Base-by-base conservation (phyloP, 805 yeast genomes). In the Cyberlindnera misumaiensis region DNA sequence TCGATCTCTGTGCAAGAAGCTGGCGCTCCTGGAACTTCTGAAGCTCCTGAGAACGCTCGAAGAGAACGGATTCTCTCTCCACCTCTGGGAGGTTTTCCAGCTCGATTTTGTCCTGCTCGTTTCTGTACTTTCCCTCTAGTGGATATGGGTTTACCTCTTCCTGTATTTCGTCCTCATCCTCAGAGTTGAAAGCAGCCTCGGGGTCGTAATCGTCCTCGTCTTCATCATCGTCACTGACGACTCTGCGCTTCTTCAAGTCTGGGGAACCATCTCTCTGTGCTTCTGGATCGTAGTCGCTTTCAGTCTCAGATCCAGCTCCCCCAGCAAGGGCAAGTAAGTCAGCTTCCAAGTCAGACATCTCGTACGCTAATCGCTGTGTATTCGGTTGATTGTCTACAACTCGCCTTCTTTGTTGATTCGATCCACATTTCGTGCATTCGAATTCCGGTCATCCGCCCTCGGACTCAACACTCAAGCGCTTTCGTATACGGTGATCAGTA, bases 321-420 rank as follows among this genome's bases (percentile, higher is more conserved):
- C 94, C 97, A 36, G 98, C 98, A 53, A 93, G 75, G 15, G 96
- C 97, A 57, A 90, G 75, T 65, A 93, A 74, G 73, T 93, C 98
- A 60, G 90, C 97, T 59, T 89, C 97, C 56, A 87, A 76, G 58
- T 78, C 95, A 44, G 54, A 47, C 58, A 55, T 53, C 15, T 5
- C 31, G 24, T 18, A 5, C 26, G 18, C 29, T 27, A 5, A 12
- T 27, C 10, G 13, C 5, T 27, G 14, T 10, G 14, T 6, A 10
- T 6, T 5, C 11, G 11, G 6, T 10, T 27, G 8, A 6, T 20
- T 5, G 8, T 20, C 8, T 8, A 8, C 24, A 20, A 20, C 24
- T 6, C 24, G 24, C 24, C 24, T 20, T 5, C 24, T 5, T 20
- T 20, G 24, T 20, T 20, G 5, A n/a, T 20, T 20, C 5, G 24